These are phyloP conservation scores for Citrus reticulata DNA, from an alignment of 345 rosid species.

Conservation along the genomic window DNA sequence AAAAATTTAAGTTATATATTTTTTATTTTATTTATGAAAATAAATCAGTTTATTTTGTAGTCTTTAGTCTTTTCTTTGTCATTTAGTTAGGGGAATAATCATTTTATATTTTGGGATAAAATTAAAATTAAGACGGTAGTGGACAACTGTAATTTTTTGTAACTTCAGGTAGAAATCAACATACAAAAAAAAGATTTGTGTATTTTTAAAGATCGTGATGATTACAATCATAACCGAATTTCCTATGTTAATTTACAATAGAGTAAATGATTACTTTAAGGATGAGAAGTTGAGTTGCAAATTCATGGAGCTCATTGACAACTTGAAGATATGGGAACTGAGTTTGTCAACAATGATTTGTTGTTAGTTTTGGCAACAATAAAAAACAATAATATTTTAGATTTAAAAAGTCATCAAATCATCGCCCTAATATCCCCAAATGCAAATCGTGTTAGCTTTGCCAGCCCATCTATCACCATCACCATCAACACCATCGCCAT, in stretches of 20 bases:
- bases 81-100: too few species aligned
- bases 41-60: too few species aligned
- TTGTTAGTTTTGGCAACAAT: not conserved
- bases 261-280: not conserved
- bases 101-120: too few species aligned
- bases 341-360: not conserved
- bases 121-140: too few species aligned
- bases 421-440: not conserved
- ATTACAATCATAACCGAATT: too few species aligned
- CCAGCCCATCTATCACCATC: constrained; percentile 1
- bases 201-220: too few species aligned
- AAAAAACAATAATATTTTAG: not conserved
- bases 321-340: not conserved
- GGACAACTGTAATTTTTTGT: too few species aligned
- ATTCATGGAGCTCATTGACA: not conserved
- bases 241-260: not conserved
- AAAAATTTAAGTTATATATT: too few species aligned
- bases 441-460: not conserved
- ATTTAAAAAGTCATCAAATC: not conserved
- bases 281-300: not conserved
- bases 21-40: too few species aligned
- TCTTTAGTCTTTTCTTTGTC: too few species aligned
- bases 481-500: constrained; percentile 3
- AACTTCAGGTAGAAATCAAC: rapidly evolving
- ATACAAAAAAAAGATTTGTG: too few species aligned